These are phyloP conservation scores for Scheffersomyces titani DNA, from an alignment of 1,139 yeast species.

Conservation along the genomic window DNA sequence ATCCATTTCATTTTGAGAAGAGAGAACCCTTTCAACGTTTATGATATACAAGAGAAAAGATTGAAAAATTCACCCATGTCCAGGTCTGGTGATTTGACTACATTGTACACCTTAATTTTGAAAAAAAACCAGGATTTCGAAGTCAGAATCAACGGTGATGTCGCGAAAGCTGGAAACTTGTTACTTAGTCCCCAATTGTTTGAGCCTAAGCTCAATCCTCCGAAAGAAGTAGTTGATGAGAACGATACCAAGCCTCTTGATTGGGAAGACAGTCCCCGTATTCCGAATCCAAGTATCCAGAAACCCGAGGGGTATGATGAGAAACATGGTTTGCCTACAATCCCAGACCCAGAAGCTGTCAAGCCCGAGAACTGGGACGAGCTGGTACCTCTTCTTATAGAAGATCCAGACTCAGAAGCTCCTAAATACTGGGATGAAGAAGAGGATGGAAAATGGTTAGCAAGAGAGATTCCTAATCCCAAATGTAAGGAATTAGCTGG, in stretches of 20 bases:
- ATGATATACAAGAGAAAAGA: conserved; percentile 66
- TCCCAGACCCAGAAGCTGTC: conserved; percentile 63
- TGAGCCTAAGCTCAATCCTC: conserved; percentile 65
- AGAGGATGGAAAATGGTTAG: conserved; percentile 82
- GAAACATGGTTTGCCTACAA: conserved; percentile 51
- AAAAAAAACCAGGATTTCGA: conserved; percentile 67
- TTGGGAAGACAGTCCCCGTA: conserved; percentile 70
- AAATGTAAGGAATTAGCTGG: conserved; percentile 61
- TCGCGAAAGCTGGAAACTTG: conserved; percentile 68
- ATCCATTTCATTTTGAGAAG: conserved; percentile 74
- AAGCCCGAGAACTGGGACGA: conserved; percentile 86
- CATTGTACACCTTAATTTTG: conserved; percentile 75
- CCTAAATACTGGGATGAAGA: conserved; percentile 87
- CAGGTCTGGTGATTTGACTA: conserved; percentile 55
- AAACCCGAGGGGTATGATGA: conserved; percentile 89
- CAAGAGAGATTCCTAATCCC: conserved; percentile 73
- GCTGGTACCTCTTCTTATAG: conserved; percentile 52
- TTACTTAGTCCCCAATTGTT: conserved; percentile 50
- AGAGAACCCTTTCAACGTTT: conserved; percentile 50
- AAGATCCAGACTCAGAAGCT: conserved; percentile 62
- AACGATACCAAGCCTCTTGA: conserved; percentile 66
- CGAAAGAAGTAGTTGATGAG: conserved; percentile 61
- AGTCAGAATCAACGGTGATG: conserved; percentile 79
- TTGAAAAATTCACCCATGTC: conserved; percentile 68
- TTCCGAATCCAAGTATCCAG: conserved; percentile 64